Evolutionary conservation across 768 basidiomycete species (phyloP), one percentile per base, ranked within the genome.

Genomic region (Hirschioporus abietinus): DNA sequence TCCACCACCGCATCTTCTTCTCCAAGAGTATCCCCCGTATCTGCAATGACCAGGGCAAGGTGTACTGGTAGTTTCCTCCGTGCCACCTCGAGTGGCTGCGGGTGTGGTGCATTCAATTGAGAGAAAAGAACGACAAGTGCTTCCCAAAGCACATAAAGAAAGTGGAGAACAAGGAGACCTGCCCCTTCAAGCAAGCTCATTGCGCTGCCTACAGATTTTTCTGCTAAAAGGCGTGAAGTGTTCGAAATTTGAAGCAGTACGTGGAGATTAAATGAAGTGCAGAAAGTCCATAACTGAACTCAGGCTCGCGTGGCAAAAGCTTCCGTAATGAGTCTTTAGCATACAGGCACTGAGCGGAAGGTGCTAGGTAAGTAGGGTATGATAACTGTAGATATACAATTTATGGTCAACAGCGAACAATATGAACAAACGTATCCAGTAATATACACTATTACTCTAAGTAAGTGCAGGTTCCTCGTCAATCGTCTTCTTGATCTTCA

Each of bases 401-500:
- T 52, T 20, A 52, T 12, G 42, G 42, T 30, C 3, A 52, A 52
- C 20, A 52, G 12, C 42, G 12, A 52, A 20, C 42, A 52, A 20
- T 52, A 52, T 52, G 42, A 52, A 52, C 65, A 61, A 18, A 7
- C 65, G 35, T 10, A 42, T 42, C 59, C 63, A 17, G 36, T 66
- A 68, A 24, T 64, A 26, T 63, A 66, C 67, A 70, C 8, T 24
- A 52, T 17, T 36, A n/a, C 26, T 61, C 70, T 70, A 76, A 57
- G 70, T 72, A 35, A 74, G 68, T 35, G 63, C 70, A 1, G 79
- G 83, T 68, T 88, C 88, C 64, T 85, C 84, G 66, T 90, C 83
- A 62, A 95, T 86, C 24, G 81, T 80, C 74, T 85, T 86, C 85
- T 99, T 99, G 77, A 98, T 89, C 80, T 90, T 92, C 73, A 99